phyloP scores from a whole-genome alignment of 1,284 basidiomycete genomes.

The Melampsora occidentalis region DNA sequence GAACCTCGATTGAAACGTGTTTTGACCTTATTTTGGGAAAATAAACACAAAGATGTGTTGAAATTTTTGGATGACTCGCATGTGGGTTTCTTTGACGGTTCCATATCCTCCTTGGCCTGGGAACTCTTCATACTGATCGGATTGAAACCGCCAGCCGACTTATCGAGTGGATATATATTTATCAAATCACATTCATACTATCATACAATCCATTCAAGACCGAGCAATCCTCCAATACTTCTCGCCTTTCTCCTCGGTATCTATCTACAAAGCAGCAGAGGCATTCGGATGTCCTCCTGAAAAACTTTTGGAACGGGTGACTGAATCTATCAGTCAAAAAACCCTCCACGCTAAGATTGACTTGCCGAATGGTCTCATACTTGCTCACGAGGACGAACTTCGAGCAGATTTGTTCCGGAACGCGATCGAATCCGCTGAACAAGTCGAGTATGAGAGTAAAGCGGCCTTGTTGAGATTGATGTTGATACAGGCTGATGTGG shows the following conservation, averaged over 20 bases:
- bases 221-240: constrained; percentile 38
- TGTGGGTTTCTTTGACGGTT: constrained; percentile 57
- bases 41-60: constrained; percentile 74
- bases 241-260: constrained; percentile 16
- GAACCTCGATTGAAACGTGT: constrained; percentile 79
- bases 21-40: constrained; percentile 73
- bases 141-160: constrained; percentile 60
- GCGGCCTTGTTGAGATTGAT: constrained; percentile 20
- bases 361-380: constrained; percentile 4
- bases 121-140: background rate
- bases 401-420: constrained; percentile 9
- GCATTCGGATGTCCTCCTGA: constrained; percentile 23
- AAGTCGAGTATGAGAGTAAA: background rate
- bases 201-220: constrained; percentile 57
- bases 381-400: background rate
- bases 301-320: background rate
- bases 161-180: constrained; percentile 75
- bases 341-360: constrained; percentile 16
- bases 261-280: constrained; percentile 5
- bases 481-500: constrained; percentile 20
- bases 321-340: background rate
- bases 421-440: constrained; percentile 9
- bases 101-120: background rate
- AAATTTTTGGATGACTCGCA: constrained; percentile 69
- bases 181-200: constrained; percentile 62